Evolutionary conservation across 768 basidiomycete genomes (phyloP), one percentile per base, ranked within the genome.

Genomic region (Hericium erinaceus): DNA sequence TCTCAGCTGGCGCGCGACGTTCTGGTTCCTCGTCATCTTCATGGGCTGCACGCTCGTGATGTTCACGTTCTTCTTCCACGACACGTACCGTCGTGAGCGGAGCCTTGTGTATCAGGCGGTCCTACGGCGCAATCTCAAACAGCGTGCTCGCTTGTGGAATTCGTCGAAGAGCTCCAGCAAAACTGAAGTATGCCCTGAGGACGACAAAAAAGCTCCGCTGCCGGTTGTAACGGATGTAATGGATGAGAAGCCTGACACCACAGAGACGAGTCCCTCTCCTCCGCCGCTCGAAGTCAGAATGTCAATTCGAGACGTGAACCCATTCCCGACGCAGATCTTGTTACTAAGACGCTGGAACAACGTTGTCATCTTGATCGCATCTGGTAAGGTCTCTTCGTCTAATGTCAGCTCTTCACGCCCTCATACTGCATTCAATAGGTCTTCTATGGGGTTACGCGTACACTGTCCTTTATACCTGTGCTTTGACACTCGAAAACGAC

Each of bases 31-130:
- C 22, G 74, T 80, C 1, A 83, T 84, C 37, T 76, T 85, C 56
- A 80, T 80, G 9, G 82, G 81, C 1, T 28, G 76, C 38, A 79
- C 78, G 53, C 73, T 81, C 53, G 48, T 82, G 40, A 70, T 75
- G 18, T 89, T 91, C 68, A 56, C 86, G 38, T 68, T 85, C 22
- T 73, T 86, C 65, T 89, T 93, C 74, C 81, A 80, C 58, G 92
- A 95, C 64, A 91, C 91, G 0, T 95, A 89, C 72, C 80, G 92
- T 16, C 73, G 78, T 56, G 89, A 93, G 65, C 84, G 94, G 48
- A 94, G 91, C 55, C 70, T 88, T 22, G 80, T 82, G 2, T 95
- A 94, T 68, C 88, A 89, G 66, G 75, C 76, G 39, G 83, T 84
- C 0, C 71, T 89, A 46, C 71, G 75, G 50, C 75, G 77, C 16